phyloP scores from a whole-genome alignment of 306 rosid genomes.

The Lotus japonicus region DNA sequence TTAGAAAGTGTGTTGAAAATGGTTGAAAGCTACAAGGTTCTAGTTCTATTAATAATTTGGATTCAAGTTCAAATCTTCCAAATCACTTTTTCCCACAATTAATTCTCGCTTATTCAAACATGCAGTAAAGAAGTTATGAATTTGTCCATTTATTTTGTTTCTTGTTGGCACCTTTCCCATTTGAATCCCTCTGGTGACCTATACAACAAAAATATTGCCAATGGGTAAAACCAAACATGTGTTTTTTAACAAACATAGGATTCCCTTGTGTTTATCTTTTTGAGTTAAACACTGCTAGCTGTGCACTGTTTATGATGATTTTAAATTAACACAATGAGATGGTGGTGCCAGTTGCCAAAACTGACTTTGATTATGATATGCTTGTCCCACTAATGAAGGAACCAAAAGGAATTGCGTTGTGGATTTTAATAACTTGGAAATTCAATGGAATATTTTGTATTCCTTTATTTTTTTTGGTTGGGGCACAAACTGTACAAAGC shows the following conservation, averaged over 20 bases:
- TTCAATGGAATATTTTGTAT: constrained; percentile 2
- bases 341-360: neutral
- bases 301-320: neutral
- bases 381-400: neutral
- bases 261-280: neutral
- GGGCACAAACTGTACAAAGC: constrained; percentile 10
- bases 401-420: neutral
- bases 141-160: neutral
- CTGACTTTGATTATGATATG: neutral
- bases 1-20: no score
- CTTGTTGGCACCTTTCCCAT: neutral
- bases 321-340: neutral
- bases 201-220: neutral
- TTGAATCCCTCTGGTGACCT: neutral
- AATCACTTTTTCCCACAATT: no score
- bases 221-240: neutral
- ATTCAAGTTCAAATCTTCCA: no score
- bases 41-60: no score
- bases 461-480: neutral
- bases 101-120: no score
- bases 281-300: neutral
- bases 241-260: neutral
- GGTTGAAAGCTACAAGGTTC: no score
- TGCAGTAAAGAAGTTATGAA: no score
- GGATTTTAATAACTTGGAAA: neutral